Evolutionary conservation across 768 basidiomycete genomes (phyloP).

Genomic region (Coprinopsis marcescibilis): DNA sequence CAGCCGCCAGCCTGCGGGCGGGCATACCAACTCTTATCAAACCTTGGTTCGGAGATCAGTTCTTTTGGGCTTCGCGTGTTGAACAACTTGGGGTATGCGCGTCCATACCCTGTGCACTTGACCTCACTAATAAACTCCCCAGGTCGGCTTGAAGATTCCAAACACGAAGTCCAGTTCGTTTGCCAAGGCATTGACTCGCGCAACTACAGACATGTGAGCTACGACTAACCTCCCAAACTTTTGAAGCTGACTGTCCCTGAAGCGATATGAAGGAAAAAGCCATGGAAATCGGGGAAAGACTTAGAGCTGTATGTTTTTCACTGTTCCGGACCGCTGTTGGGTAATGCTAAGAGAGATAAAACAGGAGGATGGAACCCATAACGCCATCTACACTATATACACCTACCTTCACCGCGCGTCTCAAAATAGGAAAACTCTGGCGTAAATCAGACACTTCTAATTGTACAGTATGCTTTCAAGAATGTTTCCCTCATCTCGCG

Average conservation of each 20-base stretch:
- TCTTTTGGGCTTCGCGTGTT: constrained; percentile 60
- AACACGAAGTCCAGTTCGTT: constrained; percentile 43
- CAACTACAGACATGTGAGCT: constrained; percentile 46
- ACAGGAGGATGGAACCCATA: constrained; percentile 54
- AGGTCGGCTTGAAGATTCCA: constrained; percentile 26
- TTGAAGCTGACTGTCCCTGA: not conserved
- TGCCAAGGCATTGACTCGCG: constrained; percentile 48
- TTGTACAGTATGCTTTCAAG: no score
- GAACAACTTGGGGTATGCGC: constrained; percentile 51
- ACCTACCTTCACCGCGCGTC: constrained; percentile 39
- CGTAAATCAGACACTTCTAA: no score
- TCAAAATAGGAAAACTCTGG: constrained; percentile 2
- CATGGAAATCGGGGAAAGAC: constrained; percentile 31
- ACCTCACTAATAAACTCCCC: constrained; percentile 16
- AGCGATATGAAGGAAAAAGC: constrained; percentile 62
- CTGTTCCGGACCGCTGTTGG: no score
- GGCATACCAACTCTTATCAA: constrained; percentile 65
- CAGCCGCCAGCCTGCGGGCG: constrained; percentile 58
- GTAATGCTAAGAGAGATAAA: no score
- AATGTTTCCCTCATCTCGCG: no score
- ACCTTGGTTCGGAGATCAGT: constrained; percentile 69
- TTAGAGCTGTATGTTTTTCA: constrained; percentile 29
- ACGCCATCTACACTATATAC: constrained; percentile 52
- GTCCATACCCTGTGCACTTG: not conserved
- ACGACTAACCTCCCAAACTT: not conserved